These are phyloP conservation scores for Didymella arachidicola DNA, from an alignment of 2,329 filamentous ascomycete genomes.

Conservation along the genomic window DNA sequence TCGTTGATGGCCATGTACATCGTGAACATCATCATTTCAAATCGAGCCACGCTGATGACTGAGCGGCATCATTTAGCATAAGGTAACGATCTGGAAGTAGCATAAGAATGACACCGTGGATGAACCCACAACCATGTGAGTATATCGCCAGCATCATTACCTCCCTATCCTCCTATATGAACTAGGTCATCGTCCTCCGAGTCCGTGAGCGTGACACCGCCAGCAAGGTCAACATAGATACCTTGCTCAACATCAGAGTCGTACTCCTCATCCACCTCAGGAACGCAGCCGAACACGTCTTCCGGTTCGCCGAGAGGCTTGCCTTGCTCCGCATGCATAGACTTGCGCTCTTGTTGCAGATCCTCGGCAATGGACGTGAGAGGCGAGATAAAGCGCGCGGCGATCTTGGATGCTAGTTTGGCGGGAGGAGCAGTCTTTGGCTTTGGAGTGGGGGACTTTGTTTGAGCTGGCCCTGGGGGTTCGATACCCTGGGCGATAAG, in stretches of 20 bases:
- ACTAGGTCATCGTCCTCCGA: conserved; percentile 7
- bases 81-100: background rate
- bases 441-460: background rate
- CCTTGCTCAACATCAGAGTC: conserved; percentile 10
- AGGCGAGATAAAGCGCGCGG: conserved; percentile 7
- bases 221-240: conserved; percentile 15
- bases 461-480: background rate
- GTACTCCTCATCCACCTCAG: conserved; percentile 10
- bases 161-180: background rate
- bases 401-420: conserved; percentile 10
- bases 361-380: conserved; percentile 15
- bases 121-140: background rate
- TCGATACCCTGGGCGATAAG: background rate
- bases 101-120: background rate
- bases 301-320: background rate
- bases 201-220: conserved; percentile 12
- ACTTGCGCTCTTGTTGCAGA: conserved; percentile 7
- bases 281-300: background rate
- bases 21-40: background rate
- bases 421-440: background rate
- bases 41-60: background rate
- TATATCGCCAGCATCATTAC: background rate
- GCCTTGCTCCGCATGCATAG: conserved; percentile 4
- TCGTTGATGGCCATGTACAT: background rate
- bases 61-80: background rate